Conservation (phyloP, 2,329 filamentous ascomycete genomes). For the Davidsoniella virescens region DNA sequence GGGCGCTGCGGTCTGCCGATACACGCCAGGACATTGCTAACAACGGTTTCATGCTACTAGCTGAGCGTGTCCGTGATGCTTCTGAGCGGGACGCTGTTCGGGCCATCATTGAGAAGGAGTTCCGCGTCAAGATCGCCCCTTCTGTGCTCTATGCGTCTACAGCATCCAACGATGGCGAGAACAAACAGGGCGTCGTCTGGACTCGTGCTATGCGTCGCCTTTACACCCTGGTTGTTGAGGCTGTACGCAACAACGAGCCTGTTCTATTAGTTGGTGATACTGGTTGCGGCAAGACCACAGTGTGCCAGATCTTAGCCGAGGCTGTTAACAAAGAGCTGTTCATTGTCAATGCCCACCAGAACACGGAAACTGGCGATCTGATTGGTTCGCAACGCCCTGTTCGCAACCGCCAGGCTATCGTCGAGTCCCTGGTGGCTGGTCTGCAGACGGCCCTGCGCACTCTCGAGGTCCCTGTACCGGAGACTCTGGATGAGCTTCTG, state of each 20-base stretch:
- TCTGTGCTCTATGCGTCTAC: constrained; percentile 53
- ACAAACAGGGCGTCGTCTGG: constrained; percentile 65
- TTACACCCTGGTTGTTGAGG: constrained; percentile 75
- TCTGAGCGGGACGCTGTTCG: constrained; percentile 78
- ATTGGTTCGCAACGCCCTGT: constrained; percentile 91
- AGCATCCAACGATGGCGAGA: constrained; percentile 25
- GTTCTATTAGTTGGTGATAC: constrained; percentile 92
- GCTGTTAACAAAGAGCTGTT: constrained; percentile 60
- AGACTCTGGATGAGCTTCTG: constrained; percentile 14
- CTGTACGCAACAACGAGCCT: constrained; percentile 79
- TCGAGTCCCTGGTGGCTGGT: constrained; percentile 48
- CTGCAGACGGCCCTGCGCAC: constrained; percentile 33
- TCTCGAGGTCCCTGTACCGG: constrained; percentile 15
- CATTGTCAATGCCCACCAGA: constrained; percentile 94
- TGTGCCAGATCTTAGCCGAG: constrained; percentile 82
- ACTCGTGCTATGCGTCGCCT: constrained; percentile 86
- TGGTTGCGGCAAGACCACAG: constrained; percentile 92
- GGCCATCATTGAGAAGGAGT: constrained; percentile 71
- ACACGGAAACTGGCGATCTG: constrained; percentile 91
- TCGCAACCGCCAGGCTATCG: constrained; percentile 62
- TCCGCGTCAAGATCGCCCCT: constrained; percentile 71
- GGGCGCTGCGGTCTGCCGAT: constrained; percentile 75
- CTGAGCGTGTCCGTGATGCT: constrained; percentile 80
- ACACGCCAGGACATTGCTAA: constrained; percentile 74
- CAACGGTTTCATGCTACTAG: constrained; percentile 93